phyloP scores from a whole-genome alignment of 116 monocot species.

The Papilionanthe hybrid region DNA sequence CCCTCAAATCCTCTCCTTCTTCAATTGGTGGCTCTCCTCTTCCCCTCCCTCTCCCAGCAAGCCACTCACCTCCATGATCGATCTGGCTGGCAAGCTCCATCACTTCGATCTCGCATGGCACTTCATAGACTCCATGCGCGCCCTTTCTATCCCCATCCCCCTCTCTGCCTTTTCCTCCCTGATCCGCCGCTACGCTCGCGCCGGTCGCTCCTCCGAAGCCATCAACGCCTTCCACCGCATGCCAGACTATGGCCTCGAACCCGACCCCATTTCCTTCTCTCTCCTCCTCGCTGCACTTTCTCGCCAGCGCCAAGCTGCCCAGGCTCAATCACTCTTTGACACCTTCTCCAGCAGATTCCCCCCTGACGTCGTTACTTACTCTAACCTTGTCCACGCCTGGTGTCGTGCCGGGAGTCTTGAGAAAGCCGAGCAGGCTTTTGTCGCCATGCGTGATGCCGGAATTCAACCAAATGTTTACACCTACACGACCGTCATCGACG shows the following conservation, averaged over 20 bases:
- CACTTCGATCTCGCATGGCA: slow-evolving; percentile 67
- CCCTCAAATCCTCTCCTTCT: slow-evolving; percentile 65
- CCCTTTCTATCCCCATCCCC: slow-evolving; percentile 29
- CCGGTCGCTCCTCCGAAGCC: slow-evolving; percentile 49
- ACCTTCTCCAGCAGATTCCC: slow-evolving; percentile 32
- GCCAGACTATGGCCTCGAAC: slow-evolving; percentile 55
- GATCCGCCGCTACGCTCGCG: slow-evolving; percentile 72
- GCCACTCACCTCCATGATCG: slow-evolving; percentile 59
- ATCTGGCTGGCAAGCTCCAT: slow-evolving; percentile 74
- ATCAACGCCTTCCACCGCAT: slow-evolving; percentile 53
- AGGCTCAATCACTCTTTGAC: slow-evolving; percentile 83
- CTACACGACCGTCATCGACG: slow-evolving; percentile 73
- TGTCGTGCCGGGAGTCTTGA: slow-evolving; percentile 64
- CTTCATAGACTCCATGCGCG: slow-evolving; percentile 63
- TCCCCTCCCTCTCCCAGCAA: slow-evolving; percentile 10
- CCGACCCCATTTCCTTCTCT: slow-evolving; percentile 44
- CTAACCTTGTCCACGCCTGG: slow-evolving; percentile 84
- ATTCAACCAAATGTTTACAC: slow-evolving; percentile 90
- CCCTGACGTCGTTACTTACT: slow-evolving; percentile 77
- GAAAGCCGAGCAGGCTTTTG: slow-evolving; percentile 64
- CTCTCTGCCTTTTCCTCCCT: slow-evolving; percentile 40
- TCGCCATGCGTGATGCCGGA: slow-evolving; percentile 50
- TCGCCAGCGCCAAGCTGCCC: slow-evolving; percentile 55
- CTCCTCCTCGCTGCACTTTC: slow-evolving; percentile 49
- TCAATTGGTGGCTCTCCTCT: slow-evolving; percentile 67